These are phyloP conservation scores for Colletotrichum endophyticum DNA, from an alignment of 2,329 filamentous ascomycete species.

Conservation along the genomic window DNA sequence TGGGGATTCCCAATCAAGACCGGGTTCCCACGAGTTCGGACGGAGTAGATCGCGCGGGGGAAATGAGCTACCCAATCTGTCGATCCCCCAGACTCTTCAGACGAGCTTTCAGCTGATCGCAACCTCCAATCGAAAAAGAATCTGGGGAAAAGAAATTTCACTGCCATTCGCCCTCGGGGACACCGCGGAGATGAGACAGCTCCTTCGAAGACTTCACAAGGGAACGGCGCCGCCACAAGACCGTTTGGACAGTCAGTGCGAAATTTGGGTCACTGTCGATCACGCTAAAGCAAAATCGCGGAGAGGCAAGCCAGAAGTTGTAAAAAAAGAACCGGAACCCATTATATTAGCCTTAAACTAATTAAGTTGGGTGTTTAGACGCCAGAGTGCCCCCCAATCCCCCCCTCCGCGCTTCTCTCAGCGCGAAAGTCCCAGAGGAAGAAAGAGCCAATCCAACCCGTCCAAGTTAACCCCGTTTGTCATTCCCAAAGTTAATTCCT, in stretches of 20 bases:
- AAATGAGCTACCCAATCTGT: neutral
- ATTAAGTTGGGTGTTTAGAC: slow-evolving; percentile 7
- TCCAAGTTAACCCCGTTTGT: neutral
- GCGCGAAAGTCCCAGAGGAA: neutral
- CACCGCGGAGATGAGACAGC: neutral
- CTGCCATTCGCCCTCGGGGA: neutral
- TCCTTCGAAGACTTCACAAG: neutral
- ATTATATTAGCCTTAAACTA: slow-evolving; percentile 22
- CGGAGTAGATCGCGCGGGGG: neutral
- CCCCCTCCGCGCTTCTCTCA: neutral
- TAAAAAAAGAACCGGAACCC: slow-evolving; percentile 8
- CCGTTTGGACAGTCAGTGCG: neutral
- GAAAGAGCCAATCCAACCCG: neutral
- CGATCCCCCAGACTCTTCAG: neutral
- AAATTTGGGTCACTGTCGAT: neutral
- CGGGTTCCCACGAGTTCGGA: neutral
- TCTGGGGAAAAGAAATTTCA: neutral
- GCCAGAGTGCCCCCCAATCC: neutral
- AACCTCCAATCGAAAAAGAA: neutral
- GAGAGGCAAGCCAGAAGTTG: neutral
- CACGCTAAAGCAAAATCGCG: neutral
- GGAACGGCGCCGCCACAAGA: neutral
- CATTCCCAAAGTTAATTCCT: neutral
- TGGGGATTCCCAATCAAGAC: neutral
- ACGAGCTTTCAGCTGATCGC: neutral